Conservation (phyloP, 2,329 filamentous ascomycete genomes). For the Botrytis fabae region DNA sequence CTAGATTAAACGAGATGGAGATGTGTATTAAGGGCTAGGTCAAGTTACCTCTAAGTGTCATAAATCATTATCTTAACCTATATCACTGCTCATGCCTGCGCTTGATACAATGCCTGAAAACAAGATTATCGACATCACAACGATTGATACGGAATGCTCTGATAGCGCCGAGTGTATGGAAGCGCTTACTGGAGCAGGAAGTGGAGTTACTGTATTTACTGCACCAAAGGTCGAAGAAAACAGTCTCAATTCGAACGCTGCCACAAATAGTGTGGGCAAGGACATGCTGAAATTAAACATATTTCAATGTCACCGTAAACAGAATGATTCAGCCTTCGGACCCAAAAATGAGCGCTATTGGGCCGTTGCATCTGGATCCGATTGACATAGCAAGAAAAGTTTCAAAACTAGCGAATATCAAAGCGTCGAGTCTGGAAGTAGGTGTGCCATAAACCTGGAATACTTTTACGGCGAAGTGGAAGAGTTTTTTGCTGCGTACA, state of each 20-base stretch:
- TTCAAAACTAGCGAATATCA: not conserved
- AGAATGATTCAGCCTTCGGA: not conserved
- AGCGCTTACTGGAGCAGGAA: not conserved
- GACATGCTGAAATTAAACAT: not conserved
- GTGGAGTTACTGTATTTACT: not conserved
- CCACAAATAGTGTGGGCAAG: no score
- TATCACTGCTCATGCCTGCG: not conserved
- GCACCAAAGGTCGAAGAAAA: not conserved
- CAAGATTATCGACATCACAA: not conserved
- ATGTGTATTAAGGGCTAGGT: not conserved
- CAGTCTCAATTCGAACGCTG: no score
- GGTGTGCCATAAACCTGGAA: no score
- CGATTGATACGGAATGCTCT: not conserved
- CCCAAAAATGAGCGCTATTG: not conserved
- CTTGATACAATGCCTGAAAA: not conserved
- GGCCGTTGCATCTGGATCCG: not conserved
- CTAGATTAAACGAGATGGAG: not conserved
- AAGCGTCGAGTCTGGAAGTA: not conserved
- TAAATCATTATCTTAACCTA: not conserved
- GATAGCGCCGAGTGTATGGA: not conserved
- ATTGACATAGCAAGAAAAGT: fast-evolving
- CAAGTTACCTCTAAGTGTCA: not conserved
- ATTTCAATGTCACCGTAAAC: not conserved
- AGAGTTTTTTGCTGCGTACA: not conserved
- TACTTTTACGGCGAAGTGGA: not conserved